Conservation (phyloP, 768 basidiomycete species). For the Thelephora ganbajun region DNA sequence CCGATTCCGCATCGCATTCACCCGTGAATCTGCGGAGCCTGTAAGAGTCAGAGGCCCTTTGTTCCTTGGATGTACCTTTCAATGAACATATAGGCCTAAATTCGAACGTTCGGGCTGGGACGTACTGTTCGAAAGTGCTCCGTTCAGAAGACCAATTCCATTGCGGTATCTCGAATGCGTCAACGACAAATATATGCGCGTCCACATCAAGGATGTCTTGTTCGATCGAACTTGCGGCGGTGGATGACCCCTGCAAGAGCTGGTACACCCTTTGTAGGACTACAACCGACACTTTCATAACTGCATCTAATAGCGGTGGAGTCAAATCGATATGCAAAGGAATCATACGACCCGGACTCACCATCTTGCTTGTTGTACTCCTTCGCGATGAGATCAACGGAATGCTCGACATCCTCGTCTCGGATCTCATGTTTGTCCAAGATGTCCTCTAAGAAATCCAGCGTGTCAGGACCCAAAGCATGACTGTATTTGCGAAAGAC, state of each 20-base stretch:
- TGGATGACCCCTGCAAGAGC: slow-evolving; percentile 51
- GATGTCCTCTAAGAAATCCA: slow-evolving; percentile 59
- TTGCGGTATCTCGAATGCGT: slow-evolving; percentile 92
- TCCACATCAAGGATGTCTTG: slow-evolving; percentile 66
- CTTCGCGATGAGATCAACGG: slow-evolving; percentile 68
- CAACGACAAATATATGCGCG: slow-evolving; percentile 67
- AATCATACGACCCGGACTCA: slow-evolving; percentile 13
- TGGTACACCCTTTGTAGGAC: slow-evolving; percentile 65
- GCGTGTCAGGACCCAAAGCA: slow-evolving; percentile 67
- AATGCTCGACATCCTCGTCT: slow-evolving; percentile 55
- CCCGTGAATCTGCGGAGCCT: slow-evolving; percentile 72
- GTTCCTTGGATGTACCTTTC: slow-evolving; percentile 25
- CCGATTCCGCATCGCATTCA: slow-evolving; percentile 69
- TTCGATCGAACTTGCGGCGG: slow-evolving; percentile 28
- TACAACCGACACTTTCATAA: slow-evolving; percentile 66
- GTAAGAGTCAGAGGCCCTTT: slow-evolving; percentile 49
- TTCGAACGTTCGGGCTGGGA: background rate
- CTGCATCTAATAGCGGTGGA: slow-evolving; percentile 38
- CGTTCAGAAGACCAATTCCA: slow-evolving; percentile 85
- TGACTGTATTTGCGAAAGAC: slow-evolving; percentile 84
- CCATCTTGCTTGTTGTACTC: slow-evolving; percentile 89
- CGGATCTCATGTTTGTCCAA: slow-evolving; percentile 57
- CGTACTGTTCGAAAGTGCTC: slow-evolving; percentile 80
- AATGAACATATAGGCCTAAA: background rate
- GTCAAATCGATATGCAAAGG: background rate